Percentiles rank a stretch among this genome's conserved stretches.
phyloP scores from a whole-genome alignment of 148 eudicot species.

The Rhododendron griersonianum region DNA sequence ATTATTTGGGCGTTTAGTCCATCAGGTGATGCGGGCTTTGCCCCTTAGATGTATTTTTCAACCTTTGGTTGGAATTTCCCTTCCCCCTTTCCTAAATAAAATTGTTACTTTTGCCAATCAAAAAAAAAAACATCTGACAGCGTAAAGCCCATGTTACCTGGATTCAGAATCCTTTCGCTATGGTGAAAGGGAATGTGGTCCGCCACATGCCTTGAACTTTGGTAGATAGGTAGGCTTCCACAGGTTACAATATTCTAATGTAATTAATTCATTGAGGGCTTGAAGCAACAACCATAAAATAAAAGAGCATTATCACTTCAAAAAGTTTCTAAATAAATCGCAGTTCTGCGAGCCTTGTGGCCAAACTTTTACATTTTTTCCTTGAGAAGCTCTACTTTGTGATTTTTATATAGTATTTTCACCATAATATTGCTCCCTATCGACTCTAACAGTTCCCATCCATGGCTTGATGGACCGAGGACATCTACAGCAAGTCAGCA shows the following conservation, averaged over 20 bases:
- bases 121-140: not conserved
- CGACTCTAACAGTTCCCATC: not conserved
- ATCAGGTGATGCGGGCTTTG: no score
- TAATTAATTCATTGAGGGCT: not conserved
- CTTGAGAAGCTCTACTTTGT: not conserved
- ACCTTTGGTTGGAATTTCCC: no score
- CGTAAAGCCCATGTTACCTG: not conserved
- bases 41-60: no score
- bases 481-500: not conserved
- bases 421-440: not conserved
- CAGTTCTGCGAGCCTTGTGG: not conserved
- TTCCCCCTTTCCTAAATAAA: no score
- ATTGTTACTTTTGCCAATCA: no score
- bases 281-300: not conserved
- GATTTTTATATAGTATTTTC: not conserved
- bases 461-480: not conserved
- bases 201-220: not conserved
- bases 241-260: not conserved
- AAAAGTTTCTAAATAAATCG: not conserved
- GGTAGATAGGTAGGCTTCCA: not conserved
- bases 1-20: no score
- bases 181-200: not conserved
- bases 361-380: not conserved
- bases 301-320: not conserved
- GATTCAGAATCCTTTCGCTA: not conserved